A percentile compares a stretch with the other conserved stretches of the same genome.
Conservation (phyloP, 352 stramenopile genomes). For the Phytophthora vignae region DNA sequence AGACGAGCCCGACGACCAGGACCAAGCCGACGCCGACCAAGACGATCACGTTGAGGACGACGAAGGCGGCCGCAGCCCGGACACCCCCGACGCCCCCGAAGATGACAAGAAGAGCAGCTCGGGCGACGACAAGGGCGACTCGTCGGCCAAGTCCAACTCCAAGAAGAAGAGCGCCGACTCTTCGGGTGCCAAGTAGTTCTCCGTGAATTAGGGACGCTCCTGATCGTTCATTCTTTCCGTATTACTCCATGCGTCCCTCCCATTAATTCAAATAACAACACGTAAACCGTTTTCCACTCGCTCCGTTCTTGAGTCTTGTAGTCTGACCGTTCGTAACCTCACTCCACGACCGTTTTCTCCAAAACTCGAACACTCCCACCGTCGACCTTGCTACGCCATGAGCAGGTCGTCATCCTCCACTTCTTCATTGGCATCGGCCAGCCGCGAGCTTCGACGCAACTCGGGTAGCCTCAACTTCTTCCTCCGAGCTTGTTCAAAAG, state of each 20-base stretch:
- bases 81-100: too few relatives aligned
- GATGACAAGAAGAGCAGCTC: too few relatives aligned
- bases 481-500: not conserved
- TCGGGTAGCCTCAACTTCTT: not conserved
- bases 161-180: not conserved
- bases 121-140: not conserved
- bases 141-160: not conserved
- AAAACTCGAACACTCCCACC: not conserved
- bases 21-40: not conserved
- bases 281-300: too few relatives aligned
- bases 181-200: not conserved
- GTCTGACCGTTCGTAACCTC: not conserved
- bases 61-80: not conserved
- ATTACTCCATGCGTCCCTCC: too few relatives aligned
- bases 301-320: too few relatives aligned
- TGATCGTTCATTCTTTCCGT: too few relatives aligned
- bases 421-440: slow-evolving; percentile 1
- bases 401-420: slow-evolving; percentile 6
- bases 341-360: not conserved
- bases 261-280: too few relatives aligned
- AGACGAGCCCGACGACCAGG: not conserved
- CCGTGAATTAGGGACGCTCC: too few relatives aligned
- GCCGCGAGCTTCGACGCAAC: not conserved
- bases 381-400: not conserved
- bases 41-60: not conserved